phyloP scores from a whole-genome alignment of 2,329 filamentous ascomycete genomes.

The Ceratocystis destructans region DNA sequence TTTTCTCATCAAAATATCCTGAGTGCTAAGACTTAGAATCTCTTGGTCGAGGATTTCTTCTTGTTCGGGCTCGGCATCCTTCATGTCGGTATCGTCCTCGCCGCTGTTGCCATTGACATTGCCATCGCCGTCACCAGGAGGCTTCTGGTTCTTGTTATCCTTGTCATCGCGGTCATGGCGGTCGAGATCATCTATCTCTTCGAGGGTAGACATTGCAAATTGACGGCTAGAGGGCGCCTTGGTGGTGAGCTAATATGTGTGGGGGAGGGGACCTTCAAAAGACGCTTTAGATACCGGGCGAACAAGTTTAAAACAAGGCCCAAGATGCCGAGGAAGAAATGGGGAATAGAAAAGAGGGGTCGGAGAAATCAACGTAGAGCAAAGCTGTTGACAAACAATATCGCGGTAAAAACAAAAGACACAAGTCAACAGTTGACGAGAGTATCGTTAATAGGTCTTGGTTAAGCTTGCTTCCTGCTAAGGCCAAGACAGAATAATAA shows the following conservation, averaged over 20 bases:
- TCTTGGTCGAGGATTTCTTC: conserved; percentile 83
- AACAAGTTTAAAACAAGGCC: neutral
- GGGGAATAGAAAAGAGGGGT: neutral
- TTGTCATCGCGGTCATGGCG: conserved; percentile 55
- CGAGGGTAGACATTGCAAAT: conserved; percentile 63
- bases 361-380: neutral
- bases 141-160: conserved; percentile 27
- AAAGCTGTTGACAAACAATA: neutral
- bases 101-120: conserved; percentile 34
- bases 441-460: neutral
- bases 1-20: conserved; percentile 83
- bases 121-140: conserved; percentile 24
- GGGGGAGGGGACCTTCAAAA: neutral
- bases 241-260: neutral
- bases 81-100: conserved; percentile 78
- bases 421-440: too few relatives aligned
- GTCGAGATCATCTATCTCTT: conserved; percentile 83
- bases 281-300: neutral
- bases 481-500: neutral
- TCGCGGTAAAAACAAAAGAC: neutral
- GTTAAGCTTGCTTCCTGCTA: conserved; percentile 3
- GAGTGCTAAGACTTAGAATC: conserved; percentile 81
- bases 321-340: neutral
- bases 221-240: conserved; percentile 24
- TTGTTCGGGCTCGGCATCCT: conserved; percentile 67